phyloP scores from a whole-genome alignment of 768 basidiomycete genomes.

The Infundibulicybe gibba region DNA sequence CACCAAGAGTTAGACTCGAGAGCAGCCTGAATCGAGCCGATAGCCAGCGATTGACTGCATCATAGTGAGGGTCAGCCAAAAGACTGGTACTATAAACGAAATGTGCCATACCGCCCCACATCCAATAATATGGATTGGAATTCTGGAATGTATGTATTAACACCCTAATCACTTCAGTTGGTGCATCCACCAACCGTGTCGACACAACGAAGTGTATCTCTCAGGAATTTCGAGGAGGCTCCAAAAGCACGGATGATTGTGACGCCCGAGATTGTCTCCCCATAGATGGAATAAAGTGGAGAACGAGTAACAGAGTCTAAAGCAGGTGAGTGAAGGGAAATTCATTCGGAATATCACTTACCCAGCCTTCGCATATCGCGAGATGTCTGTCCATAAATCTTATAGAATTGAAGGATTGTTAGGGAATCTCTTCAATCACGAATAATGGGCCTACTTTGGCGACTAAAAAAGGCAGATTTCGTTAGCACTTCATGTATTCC shows the following conservation, averaged over 20 bases:
- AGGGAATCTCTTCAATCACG: background rate
- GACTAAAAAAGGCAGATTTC: conserved; percentile 16
- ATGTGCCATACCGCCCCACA: conserved; percentile 68
- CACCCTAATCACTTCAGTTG: no score
- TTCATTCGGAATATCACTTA: conserved; percentile 21
- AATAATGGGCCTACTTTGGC: conserved; percentile 26
- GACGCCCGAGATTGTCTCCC: conserved; percentile 40
- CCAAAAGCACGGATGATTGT: conserved; percentile 77
- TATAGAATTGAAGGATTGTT: conserved; percentile 2
- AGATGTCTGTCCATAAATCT: conserved; percentile 71
- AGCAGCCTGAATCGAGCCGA: conserved; percentile 84
- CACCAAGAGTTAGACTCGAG: conserved; percentile 67
- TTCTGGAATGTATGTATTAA: conserved; percentile 24
- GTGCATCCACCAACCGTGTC: conserved; percentile 56
- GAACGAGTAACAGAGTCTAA: conserved; percentile 33
- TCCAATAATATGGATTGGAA: conserved; percentile 82
- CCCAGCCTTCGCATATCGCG: conserved; percentile 82
- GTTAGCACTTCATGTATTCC: no score
- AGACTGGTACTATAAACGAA: background rate
- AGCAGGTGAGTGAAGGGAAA: conserved; percentile 1
- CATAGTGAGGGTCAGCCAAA: background rate
- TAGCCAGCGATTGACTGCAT: conserved; percentile 88
- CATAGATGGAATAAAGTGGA: conserved; percentile 40
- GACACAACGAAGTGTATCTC: conserved; percentile 80
- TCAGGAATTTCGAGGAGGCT: conserved; percentile 79